Percentiles rank a stretch among this genome's conserved stretches.
These are phyloP conservation scores for Opeltia flavorubescens DNA, from an alignment of 495 filamentous ascomycete genomes.

Conservation along the genomic window DNA sequence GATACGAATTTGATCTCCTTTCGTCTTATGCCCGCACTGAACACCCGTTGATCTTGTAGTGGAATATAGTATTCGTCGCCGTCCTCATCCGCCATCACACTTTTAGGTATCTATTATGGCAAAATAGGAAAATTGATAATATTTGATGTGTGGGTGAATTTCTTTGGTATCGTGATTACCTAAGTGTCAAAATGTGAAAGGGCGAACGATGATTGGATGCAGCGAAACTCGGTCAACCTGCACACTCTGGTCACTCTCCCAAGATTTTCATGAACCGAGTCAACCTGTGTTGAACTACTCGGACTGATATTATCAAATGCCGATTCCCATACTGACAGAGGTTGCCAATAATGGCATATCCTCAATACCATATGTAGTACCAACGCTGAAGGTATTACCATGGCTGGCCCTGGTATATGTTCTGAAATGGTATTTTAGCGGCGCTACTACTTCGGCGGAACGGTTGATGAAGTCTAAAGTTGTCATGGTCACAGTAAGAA, in stretches of 20 bases:
- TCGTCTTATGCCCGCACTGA: slow-evolving; percentile 62
- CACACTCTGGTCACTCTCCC: slow-evolving; percentile 4
- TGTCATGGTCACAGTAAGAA: slow-evolving; percentile 69
- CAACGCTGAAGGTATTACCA: slow-evolving; percentile 42
- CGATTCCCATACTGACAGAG: slow-evolving; percentile 56
- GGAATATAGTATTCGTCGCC: slow-evolving; percentile 53
- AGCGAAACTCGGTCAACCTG: neutral
- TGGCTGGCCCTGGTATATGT: slow-evolving; percentile 45
- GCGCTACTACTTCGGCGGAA: slow-evolving; percentile 61
- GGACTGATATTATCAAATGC: too few relatives aligned
- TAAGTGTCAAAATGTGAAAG: too few relatives aligned
- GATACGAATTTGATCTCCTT: slow-evolving; percentile 70
- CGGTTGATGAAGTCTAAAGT: slow-evolving; percentile 85
- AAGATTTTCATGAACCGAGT: neutral
- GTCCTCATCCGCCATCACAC: slow-evolving; percentile 18
- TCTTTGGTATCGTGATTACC: neutral
- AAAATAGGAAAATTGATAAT: neutral
- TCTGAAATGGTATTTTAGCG: slow-evolving; percentile 66
- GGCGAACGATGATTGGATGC: too few relatives aligned
- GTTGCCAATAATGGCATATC: slow-evolving; percentile 47
- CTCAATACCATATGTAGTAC: slow-evolving; percentile 50
- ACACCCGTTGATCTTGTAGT: slow-evolving; percentile 58
- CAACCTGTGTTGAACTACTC: neutral
- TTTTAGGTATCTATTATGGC: neutral
- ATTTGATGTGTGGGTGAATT: neutral